Conservation (phyloP, 1,284 basidiomycete genomes). For the Fomes fomentarius region DNA sequence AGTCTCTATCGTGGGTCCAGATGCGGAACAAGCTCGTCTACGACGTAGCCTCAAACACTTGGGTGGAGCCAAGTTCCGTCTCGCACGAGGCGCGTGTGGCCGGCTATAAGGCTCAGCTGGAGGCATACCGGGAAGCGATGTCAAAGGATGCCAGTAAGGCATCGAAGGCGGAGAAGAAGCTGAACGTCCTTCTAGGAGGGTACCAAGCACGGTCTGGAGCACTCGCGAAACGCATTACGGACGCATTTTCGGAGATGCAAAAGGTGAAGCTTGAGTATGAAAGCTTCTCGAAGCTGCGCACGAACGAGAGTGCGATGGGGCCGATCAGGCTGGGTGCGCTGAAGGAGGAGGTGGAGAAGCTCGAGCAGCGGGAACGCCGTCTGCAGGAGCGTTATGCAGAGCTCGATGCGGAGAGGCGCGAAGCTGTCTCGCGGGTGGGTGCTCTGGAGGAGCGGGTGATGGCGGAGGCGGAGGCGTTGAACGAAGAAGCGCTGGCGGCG, state of each 20-base stretch:
- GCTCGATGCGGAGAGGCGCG: slow-evolving; percentile 73
- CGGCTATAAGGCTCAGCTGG: slow-evolving; percentile 68
- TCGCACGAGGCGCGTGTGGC: slow-evolving; percentile 60
- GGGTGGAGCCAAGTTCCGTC: slow-evolving; percentile 70
- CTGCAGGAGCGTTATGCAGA: slow-evolving; percentile 87
- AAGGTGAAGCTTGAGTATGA: slow-evolving; percentile 72
- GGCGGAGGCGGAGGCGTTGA: slow-evolving; percentile 81
- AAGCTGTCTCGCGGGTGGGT: slow-evolving; percentile 62
- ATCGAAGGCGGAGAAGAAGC: slow-evolving; percentile 90
- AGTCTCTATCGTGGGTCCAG: slow-evolving; percentile 68
- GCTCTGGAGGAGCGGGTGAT: slow-evolving; percentile 75
- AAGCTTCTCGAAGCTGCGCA: slow-evolving; percentile 74
- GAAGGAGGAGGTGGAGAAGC: slow-evolving; percentile 81
- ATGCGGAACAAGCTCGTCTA: slow-evolving; percentile 65
- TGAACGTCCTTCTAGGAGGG: slow-evolving; percentile 86
- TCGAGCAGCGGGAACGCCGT: slow-evolving; percentile 76
- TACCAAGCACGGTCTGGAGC: slow-evolving; percentile 83
- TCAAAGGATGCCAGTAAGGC: slow-evolving; percentile 82
- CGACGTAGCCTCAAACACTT: slow-evolving; percentile 58
- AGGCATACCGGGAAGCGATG: slow-evolving; percentile 75
- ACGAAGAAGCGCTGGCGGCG: slow-evolving; percentile 71
- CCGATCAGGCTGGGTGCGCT: slow-evolving; percentile 76
- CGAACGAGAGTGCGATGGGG: slow-evolving; percentile 74
- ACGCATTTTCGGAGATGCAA: slow-evolving; percentile 74
- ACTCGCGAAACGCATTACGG: slow-evolving; percentile 66